Evolutionary conservation across 805 yeast genomes (phyloP).

Genomic region (Teunomyces panamensis): DNA sequence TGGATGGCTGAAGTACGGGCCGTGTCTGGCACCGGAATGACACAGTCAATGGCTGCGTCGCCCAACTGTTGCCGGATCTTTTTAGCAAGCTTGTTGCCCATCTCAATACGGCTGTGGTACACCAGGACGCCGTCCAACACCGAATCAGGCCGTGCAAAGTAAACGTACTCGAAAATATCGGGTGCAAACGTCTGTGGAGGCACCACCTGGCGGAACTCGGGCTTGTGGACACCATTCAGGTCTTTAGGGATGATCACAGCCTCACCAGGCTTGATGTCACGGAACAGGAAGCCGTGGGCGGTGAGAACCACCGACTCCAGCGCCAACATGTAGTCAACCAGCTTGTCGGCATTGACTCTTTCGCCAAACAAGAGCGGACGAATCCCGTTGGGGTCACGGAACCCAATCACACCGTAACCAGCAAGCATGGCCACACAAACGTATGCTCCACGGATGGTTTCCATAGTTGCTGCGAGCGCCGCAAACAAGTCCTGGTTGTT

Average conservation of each 20-base stretch:
- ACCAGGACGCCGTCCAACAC: conserved; percentile 96
- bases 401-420: conserved; percentile 92
- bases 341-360: conserved; percentile 63
- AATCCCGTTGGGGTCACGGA: conserved; percentile 96
- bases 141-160: conserved; percentile 96
- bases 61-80: conserved; percentile 48
- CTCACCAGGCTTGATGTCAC: conserved; percentile 92
- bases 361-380: conserved; percentile 89
- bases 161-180: conserved; percentile 94
- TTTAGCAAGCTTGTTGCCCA: conserved; percentile 88
- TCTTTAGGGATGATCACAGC: conserved; percentile 90
- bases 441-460: conserved; percentile 89
- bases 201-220: conserved; percentile 85
- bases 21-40: conserved; percentile 97
- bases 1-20: conserved; percentile 94
- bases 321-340: conserved; percentile 88
- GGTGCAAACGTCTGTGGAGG: conserved; percentile 81
- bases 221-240: conserved; percentile 45
- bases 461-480: conserved; percentile 81
- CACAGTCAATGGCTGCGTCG: conserved; percentile 77
- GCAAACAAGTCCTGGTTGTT: conserved; percentile 84
- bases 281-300: conserved; percentile 83
- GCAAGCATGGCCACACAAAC: conserved; percentile 95
- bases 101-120: conserved; percentile 84
- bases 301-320: conserved; percentile 92